Conservation (phyloP, 1,284 basidiomycete species). For the Austroboletus novae-zelandiae region DNA sequence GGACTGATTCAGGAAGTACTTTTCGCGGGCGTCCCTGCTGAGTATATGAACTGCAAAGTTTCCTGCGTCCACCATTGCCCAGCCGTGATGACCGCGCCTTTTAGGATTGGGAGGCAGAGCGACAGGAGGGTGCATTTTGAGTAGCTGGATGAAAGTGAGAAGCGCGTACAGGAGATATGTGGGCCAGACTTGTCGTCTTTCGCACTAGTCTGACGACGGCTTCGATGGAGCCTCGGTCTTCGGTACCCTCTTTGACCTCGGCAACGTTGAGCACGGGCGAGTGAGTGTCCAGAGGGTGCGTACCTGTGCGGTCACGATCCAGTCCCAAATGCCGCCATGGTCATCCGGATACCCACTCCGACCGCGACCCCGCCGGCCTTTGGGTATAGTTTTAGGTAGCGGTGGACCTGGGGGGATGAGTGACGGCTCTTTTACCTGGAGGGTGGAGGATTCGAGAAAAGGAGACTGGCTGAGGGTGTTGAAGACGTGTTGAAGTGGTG, state of each 20-base stretch:
- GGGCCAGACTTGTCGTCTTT: slow-evolving; percentile 50
- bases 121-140: slow-evolving; percentile 52
- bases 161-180: background rate
- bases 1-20: slow-evolving; percentile 52
- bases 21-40: slow-evolving; percentile 57
- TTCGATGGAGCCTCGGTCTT: slow-evolving; percentile 71
- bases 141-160: slow-evolving; percentile 40
- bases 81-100: slow-evolving; percentile 60
- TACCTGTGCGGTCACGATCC: slow-evolving; percentile 72
- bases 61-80: slow-evolving; percentile 79
- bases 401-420: slow-evolving; percentile 50
- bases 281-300: slow-evolving; percentile 4
- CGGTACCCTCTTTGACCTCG: slow-evolving; percentile 80
- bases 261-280: background rate
- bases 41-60: slow-evolving; percentile 74
- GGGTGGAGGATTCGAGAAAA: slow-evolving; percentile 55
- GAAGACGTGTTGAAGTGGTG: slow-evolving; percentile 49
- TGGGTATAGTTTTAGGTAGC: slow-evolving; percentile 49
- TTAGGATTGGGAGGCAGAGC: slow-evolving; percentile 60
- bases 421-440: slow-evolving; percentile 51
- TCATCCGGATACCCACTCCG: slow-evolving; percentile 60
- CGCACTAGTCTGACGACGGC: slow-evolving; percentile 64
- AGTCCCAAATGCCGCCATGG: slow-evolving; percentile 62
- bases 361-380: slow-evolving; percentile 63
- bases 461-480: slow-evolving; percentile 54